These are phyloP conservation scores for Serendipita sp. DNA, from an alignment of 1,284 basidiomycete genomes.

Conservation along the genomic window DNA sequence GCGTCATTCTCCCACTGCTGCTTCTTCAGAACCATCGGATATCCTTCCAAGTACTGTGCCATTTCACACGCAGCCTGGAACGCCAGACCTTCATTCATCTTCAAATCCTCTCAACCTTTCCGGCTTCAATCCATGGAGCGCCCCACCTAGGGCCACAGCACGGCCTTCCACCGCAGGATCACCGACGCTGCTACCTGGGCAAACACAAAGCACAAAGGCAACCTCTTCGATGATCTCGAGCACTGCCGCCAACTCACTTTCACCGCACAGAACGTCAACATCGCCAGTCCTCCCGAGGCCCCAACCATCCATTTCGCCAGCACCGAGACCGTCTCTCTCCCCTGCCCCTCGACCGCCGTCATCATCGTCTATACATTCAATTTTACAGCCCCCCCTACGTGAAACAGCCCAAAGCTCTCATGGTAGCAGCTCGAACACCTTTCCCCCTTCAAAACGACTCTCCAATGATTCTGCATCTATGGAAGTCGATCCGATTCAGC, in stretches of 20 bases:
- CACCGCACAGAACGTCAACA: background rate
- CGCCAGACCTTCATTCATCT: background rate
- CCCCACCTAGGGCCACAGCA: background rate
- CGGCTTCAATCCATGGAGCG: conserved; percentile 5
- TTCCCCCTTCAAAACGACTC: too few species aligned
- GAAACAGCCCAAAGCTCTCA: background rate
- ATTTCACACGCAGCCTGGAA: background rate
- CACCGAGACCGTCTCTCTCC: background rate
- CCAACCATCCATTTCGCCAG: background rate
- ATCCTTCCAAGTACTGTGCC: background rate
- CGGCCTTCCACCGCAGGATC: background rate
- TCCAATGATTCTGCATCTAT: background rate
- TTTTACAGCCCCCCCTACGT: background rate
- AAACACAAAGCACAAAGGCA: too few species aligned
- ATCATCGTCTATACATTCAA: background rate
- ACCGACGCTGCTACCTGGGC: background rate
- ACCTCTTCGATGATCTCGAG: too few species aligned
- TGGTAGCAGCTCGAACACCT: too few species aligned
- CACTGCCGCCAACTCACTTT: background rate
- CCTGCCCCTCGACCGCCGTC: background rate
- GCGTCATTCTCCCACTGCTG: background rate
- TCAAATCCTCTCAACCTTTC: background rate
- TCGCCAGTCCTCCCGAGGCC: conserved; percentile 1
- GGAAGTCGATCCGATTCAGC: background rate
- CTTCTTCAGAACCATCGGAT: background rate